These are phyloP conservation scores for Spathaspora sp. DNA, from an alignment of 1,139 yeast genomes.

Conservation along the genomic window DNA sequence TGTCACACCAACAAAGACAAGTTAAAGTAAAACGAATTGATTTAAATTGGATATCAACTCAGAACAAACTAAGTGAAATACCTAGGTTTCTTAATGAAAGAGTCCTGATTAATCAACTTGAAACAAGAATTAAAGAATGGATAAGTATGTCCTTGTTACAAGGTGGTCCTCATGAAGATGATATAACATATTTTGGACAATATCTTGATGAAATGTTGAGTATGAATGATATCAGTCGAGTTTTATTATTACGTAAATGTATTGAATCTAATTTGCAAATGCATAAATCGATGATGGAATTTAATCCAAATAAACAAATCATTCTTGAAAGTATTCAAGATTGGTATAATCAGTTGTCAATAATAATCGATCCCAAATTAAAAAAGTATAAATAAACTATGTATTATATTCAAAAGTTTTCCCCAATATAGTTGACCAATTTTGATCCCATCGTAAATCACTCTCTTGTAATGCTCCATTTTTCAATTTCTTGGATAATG, in stretches of 20 bases:
- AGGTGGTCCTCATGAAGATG: conserved; percentile 61
- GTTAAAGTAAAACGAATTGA: conserved; percentile 21
- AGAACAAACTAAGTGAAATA: conserved; percentile 19
- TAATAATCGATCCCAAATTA: conserved; percentile 1
- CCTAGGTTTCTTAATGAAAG: conserved; percentile 39
- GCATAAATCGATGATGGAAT: conserved; percentile 10
- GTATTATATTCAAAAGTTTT: conserved; percentile 17
- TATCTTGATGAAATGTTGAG: conserved; percentile 23
- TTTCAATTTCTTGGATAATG: conserved; percentile 39
- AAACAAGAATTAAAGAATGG: conserved; percentile 47
- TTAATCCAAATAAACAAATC: conserved; percentile 7
- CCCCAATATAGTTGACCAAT: conserved; percentile 53
- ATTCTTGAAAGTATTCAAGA: conserved; percentile 22
- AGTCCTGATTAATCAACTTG: conserved; percentile 28
- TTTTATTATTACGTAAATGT: conserved; percentile 21
- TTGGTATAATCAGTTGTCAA: conserved; percentile 19
- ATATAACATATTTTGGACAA: conserved; percentile 38
- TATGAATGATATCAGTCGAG: conserved; percentile 20
- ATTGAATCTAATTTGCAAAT: conserved; percentile 17
- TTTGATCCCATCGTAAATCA: conserved; percentile 65
- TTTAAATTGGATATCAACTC: conserved; percentile 25
- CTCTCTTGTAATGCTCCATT: conserved; percentile 75
- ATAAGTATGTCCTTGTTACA: conserved; percentile 38
- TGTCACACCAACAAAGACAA: conserved; percentile 18
- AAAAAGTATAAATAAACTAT: conserved; percentile 20